Evolutionary conservation across 2,329 filamentous ascomycete species (phyloP), one percentile per base, ranked within the genome.

Genomic region (Colletotrichum coccodes): DNA sequence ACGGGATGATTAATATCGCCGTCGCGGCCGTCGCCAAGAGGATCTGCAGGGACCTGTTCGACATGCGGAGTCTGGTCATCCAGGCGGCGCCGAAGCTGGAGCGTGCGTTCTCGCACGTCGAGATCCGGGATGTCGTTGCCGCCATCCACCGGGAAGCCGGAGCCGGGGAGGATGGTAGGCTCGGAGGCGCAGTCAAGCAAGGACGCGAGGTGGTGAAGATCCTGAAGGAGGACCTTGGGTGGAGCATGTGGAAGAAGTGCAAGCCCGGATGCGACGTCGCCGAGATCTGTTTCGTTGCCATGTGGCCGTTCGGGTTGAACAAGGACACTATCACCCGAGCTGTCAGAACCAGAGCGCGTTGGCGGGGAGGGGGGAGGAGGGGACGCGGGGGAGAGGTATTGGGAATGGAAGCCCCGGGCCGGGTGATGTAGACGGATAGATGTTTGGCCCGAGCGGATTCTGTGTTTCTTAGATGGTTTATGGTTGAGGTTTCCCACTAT

Each of bases 181-280:
- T 69, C 1, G 54, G 28, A 0, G 49, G 5, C 0, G 69, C 64
- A 14, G 65, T 74, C 0, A 47, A 42, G 38, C 23, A 16, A 16
- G 72, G 66, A 4, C 64, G 68, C 2, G 32, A 34, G 21, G 58
- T 73, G 7, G 59, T 79, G 8, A 70, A 63, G 18, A 38, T 59
- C 0, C 62, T 92, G 18, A 82, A 86, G 23, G 70, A 77, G 1
- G 85, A 85, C 64, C 79, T 92, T 3, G 80, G 81, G 7, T 92
- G 90, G 90, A 83, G 87, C 4, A 82, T 78, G 0, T 91, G 88
- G 88, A 90, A 87, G 72, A 81, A 84, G 57, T 88, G 88, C 59
- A 68, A 23, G 65, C 79, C 81, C 7, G 80, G 82, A 1, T 92
- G 90, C 73, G 76, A 73, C 0, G 79, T 81, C 8, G 82, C 87